A percentile compares a stretch with the other conserved stretches of the same genome.
These are phyloP conservation scores for Phytopythium aichiense DNA, from an alignment of 352 stramenopile species.

Conservation along the genomic window DNA sequence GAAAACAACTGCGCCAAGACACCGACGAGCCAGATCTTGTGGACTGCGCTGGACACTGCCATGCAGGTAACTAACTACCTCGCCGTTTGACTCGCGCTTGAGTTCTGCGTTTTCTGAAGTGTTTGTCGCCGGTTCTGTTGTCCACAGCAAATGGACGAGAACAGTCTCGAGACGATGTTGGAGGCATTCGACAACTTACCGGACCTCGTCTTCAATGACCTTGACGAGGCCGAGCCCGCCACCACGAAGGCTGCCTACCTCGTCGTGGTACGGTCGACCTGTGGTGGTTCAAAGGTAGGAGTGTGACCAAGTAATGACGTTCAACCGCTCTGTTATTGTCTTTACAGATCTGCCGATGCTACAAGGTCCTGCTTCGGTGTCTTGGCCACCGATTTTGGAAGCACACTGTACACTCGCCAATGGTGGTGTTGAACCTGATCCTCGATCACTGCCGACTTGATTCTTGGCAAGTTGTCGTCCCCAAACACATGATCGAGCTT, in stretches of 20 bases:
- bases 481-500: slow-evolving; percentile 77
- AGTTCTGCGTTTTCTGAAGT: not conserved
- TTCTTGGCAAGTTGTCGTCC: slow-evolving; percentile 73
- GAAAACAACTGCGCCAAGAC: slow-evolving; percentile 73
- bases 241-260: slow-evolving; percentile 68
- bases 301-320: not conserved
- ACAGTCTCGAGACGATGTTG: slow-evolving; percentile 71
- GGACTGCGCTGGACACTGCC: slow-evolving; percentile 74
- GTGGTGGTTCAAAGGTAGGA: not conserved
- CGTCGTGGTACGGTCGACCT: slow-evolving; percentile 53
- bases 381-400: slow-evolving; percentile 83
- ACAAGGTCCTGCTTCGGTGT: slow-evolving; percentile 63
- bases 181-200: slow-evolving; percentile 87
- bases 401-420: slow-evolving; percentile 64
- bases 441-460: slow-evolving; percentile 59
- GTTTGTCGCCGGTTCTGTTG: not conserved
- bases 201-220: slow-evolving; percentile 80
- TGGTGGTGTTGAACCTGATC: slow-evolving; percentile 63
- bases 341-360: slow-evolving; percentile 76
- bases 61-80: slow-evolving; percentile 59
- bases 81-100: not conserved
- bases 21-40: slow-evolving; percentile 69
- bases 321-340: slow-evolving; percentile 3
- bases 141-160: slow-evolving; percentile 71
- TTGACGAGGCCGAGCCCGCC: slow-evolving; percentile 63